These are phyloP conservation scores for Circinella umbellata DNA, from an alignment of 371 early-diverging fungal species.

Conservation along the genomic window DNA sequence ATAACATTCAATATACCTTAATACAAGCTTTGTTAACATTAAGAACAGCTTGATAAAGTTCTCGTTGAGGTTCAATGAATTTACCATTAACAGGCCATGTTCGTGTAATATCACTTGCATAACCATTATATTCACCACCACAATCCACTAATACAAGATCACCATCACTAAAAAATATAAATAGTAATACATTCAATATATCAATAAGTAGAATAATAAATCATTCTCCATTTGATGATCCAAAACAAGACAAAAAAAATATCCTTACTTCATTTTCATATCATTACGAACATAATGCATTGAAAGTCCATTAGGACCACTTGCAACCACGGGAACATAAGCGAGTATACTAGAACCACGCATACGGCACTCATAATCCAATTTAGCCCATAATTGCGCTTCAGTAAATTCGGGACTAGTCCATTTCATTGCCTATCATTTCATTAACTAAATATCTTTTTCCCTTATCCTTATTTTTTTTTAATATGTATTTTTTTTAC, in stretches of 20 bases:
- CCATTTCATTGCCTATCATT: constrained; percentile 63
- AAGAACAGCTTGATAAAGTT: constrained; percentile 87
- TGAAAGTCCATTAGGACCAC: constrained; percentile 88
- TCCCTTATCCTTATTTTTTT: background rate
- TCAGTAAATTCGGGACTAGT: constrained; percentile 78
- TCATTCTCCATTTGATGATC: too few species aligned
- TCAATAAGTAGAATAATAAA: background rate
- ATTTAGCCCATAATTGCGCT: constrained; percentile 75
- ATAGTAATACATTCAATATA: background rate
- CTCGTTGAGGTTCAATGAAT: constrained; percentile 79
- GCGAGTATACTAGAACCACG: constrained; percentile 80
- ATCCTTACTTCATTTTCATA: constrained; percentile 58
- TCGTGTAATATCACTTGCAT: constrained; percentile 92
- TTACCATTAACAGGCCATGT: constrained; percentile 94
- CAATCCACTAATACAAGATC: constrained; percentile 92
- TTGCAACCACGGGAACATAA: constrained; percentile 96
- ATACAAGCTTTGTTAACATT: constrained; percentile 87
- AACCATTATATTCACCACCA: constrained; percentile 89
- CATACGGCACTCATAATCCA: constrained; percentile 78
- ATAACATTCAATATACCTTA: constrained; percentile 48
- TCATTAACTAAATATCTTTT: background rate
- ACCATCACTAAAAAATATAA: constrained; percentile 61
- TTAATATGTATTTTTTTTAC: constrained; percentile 18
- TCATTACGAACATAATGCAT: constrained; percentile 96
- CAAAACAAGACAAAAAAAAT: background rate